Conservation (phyloP, 176 grass and related monocot genomes). For the Urochloa ruziziensis region DNA sequence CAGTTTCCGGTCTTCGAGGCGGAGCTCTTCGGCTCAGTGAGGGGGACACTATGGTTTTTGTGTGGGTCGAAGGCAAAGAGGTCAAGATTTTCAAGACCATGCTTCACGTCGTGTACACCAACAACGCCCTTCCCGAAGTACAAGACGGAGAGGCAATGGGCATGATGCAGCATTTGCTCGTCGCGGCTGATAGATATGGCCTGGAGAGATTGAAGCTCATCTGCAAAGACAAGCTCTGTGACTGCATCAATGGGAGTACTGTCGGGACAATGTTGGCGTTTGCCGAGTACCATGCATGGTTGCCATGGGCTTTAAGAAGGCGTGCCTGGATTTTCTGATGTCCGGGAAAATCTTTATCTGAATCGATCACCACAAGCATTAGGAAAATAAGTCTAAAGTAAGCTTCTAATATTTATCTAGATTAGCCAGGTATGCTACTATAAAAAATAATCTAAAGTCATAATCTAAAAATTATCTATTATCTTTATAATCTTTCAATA, state of each 20-base stretch:
- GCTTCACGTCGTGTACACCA: constrained; percentile 42
- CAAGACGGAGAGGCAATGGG: neutral
- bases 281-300: constrained; percentile 30
- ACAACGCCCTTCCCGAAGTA: constrained; percentile 16
- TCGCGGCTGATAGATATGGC: constrained; percentile 28
- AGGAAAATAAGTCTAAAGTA: no score
- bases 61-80: neutral
- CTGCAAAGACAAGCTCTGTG: constrained; percentile 15
- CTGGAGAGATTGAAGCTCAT: constrained; percentile 46
- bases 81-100: constrained; percentile 21
- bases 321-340: constrained; percentile 33
- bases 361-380: no score
- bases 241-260: neutral
- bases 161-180: constrained; percentile 36
- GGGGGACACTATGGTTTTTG: accelerated
- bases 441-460: no score
- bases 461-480: no score
- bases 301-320: constrained; percentile 36
- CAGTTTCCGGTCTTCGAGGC: constrained; percentile 1
- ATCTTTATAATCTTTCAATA: no score
- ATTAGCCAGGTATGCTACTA: no score
- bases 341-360: no score
- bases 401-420: no score
- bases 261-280: constrained; percentile 32
- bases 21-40: neutral